phyloP scores from a whole-genome alignment of 805 yeast species.

The Debaryomyces maramus region DNA sequence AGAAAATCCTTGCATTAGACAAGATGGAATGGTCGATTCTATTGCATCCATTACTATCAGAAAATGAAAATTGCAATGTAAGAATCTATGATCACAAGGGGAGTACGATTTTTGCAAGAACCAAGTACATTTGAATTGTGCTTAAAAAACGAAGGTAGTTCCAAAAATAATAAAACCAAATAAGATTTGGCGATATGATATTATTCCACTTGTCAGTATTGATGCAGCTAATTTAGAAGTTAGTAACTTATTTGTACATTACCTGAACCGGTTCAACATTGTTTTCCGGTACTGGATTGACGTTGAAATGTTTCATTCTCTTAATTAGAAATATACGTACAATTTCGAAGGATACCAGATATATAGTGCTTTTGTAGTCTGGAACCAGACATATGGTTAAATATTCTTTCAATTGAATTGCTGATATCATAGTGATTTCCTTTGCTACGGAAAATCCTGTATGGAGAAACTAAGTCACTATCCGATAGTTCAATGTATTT shows the following conservation, averaged over 20 bases:
- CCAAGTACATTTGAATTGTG: not conserved
- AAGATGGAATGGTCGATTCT: constrained; percentile 19
- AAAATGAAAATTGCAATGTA: constrained; percentile 9
- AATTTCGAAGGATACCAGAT: constrained; percentile 32
- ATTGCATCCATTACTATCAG: constrained; percentile 17
- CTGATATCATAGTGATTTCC: constrained; percentile 36
- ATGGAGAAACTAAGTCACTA: constrained; percentile 43
- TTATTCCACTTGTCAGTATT: too few relatives aligned
- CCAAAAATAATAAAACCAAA: too few relatives aligned
- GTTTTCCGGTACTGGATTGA: too few relatives aligned
- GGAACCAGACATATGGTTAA: constrained; percentile 17
- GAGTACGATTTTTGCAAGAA: constrained; percentile 3
- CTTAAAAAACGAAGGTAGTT: not conserved
- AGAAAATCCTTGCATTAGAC: constrained; percentile 9
- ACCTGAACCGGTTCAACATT: too few relatives aligned
- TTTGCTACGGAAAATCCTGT: constrained; percentile 42
- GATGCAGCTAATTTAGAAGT: too few relatives aligned
- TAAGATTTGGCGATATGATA: too few relatives aligned
- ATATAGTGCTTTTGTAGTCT: constrained; percentile 11
- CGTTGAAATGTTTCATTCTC: too few relatives aligned
- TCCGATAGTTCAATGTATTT: constrained; percentile 46
- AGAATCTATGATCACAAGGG: constrained; percentile 6
- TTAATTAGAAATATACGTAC: too few relatives aligned
- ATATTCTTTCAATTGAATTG: constrained; percentile 20
- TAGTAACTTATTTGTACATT: too few relatives aligned